These are phyloP conservation scores for Boletus tomentosulus DNA, from an alignment of 768 basidiomycete species.

Conservation along the genomic window DNA sequence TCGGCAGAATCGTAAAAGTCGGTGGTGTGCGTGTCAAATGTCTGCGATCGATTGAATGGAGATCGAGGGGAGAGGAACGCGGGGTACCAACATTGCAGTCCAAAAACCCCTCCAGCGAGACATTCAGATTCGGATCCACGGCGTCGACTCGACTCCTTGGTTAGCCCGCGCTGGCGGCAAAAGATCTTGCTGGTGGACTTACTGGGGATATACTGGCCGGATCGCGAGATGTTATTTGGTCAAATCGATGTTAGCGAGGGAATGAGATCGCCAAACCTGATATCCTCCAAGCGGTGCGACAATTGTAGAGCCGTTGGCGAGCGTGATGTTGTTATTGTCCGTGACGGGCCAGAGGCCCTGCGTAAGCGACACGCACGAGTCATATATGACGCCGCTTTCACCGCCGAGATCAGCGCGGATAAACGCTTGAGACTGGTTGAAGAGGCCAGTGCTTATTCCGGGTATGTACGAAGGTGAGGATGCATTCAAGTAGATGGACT, in stretches of 20 bases:
- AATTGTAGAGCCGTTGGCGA: constrained; percentile 65
- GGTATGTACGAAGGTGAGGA: constrained; percentile 52
- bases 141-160: constrained; percentile 46
- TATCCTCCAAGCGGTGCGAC: constrained; percentile 62
- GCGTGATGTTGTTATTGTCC: constrained; percentile 41
- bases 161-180: constrained; percentile 2
- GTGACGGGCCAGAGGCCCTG: constrained; percentile 67
- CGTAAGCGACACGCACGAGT: constrained; percentile 61
- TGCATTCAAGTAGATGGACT: constrained; percentile 48
- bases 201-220: constrained; percentile 40
- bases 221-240: neutral
- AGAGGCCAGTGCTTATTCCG: constrained; percentile 33
- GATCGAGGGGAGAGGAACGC: neutral
- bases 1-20: constrained; percentile 51
- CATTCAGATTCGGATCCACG: constrained; percentile 55
- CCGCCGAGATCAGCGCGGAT: constrained; percentile 67
- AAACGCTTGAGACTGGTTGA: constrained; percentile 37
- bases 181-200: constrained; percentile 10
- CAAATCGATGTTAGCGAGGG: constrained; percentile 14
- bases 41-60: constrained; percentile 29
- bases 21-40: constrained; percentile 44
- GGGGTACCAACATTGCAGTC: constrained; percentile 44
- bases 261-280: constrained; percentile 37
- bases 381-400: constrained; percentile 62
- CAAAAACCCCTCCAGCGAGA: constrained; percentile 66